Percentiles rank a stretch among this genome's conserved stretches.
These are phyloP conservation scores for Tetrapisispora taiwanensis DNA, from an alignment of 805 yeast species.

Conservation along the genomic window DNA sequence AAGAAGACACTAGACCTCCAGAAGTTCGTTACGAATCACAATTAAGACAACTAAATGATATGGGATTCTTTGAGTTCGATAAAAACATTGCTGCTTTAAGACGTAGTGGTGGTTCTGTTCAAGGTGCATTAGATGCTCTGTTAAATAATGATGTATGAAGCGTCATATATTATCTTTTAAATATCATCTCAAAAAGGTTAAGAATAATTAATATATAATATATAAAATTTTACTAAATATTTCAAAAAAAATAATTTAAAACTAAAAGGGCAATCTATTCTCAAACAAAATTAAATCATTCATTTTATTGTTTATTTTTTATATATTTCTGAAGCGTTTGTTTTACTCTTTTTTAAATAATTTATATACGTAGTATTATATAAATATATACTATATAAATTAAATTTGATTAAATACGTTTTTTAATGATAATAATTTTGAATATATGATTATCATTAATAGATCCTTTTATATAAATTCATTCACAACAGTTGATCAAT, in stretches of 20 bases:
- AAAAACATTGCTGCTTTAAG: constrained; percentile 84
- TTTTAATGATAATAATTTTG: no score
- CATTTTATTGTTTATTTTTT: no score
- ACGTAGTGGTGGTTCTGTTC: constrained; percentile 94
- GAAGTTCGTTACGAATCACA: constrained; percentile 69
- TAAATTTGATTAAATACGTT: no score
- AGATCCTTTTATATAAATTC: no score
- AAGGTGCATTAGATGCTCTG: constrained; percentile 88
- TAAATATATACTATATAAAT: no score
- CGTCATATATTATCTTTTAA: not conserved
- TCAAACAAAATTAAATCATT: no score
- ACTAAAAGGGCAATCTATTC: not conserved
- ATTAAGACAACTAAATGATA: constrained; percentile 65
- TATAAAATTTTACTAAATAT: not conserved
- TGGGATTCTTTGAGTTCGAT: constrained; percentile 87
- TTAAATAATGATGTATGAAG: constrained; percentile 49
- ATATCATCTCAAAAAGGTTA: not conserved
- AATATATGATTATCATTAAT: no score
- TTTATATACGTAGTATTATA: no score
- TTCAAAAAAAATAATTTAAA: not conserved
- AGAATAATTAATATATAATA: not conserved
- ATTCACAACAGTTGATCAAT: no score
- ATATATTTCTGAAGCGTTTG: no score
- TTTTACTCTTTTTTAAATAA: no score
- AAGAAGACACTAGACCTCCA: constrained; percentile 58